Percentiles rank a stretch among this genome's conserved stretches.
phyloP scores from a whole-genome alignment of 2,329 filamentous ascomycete species.

The Alternaria gansuensis region DNA sequence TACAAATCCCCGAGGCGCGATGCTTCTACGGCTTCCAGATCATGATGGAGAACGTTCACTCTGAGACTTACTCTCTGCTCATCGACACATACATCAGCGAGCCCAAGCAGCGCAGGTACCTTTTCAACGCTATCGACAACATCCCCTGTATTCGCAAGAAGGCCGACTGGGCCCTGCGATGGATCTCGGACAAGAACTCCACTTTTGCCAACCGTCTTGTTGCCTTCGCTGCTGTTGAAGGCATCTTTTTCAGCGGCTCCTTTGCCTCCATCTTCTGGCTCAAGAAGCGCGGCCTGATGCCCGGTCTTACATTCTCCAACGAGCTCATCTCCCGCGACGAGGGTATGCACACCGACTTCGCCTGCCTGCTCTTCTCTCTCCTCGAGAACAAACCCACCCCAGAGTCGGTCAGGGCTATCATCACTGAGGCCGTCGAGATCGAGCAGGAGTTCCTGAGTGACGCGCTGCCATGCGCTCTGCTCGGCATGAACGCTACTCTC shows the following conservation, averaged over 20 bases:
- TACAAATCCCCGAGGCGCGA: conserved; percentile 95
- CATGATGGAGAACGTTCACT: conserved; percentile 99
- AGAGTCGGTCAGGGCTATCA: conserved; percentile 83
- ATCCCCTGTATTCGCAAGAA: conserved; percentile 99
- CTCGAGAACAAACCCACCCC: conserved; percentile 89
- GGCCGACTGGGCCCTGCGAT: conserved; percentile 95
- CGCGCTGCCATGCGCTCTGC: conserved; percentile 87
- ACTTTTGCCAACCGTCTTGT: conserved; percentile 96
- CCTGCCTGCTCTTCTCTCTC: conserved; percentile 97
- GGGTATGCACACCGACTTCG: conserved; percentile 99
- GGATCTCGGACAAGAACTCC: conserved; percentile 93
- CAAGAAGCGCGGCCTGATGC: conserved; percentile 99
- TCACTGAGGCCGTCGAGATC: conserved; percentile 90
- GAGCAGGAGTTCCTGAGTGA: conserved; percentile 99
- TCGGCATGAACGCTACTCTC: conserved; percentile 95
- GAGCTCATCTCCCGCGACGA: conserved; percentile 99
- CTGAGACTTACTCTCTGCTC: conserved; percentile 97
- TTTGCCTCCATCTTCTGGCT: conserved; percentile 99
- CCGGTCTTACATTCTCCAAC: conserved; percentile 98
- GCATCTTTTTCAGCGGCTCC: conserved; percentile 99
- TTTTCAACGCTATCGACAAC: conserved; percentile 99
- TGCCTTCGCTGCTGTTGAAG: conserved; percentile 96
- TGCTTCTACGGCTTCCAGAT: conserved; percentile 99
- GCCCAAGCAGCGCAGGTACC: conserved; percentile 87
- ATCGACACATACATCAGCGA: conserved; percentile 99